phyloP scores from a whole-genome alignment of 2,329 filamentous ascomycete species.

The Byssochlamys sp. region DNA sequence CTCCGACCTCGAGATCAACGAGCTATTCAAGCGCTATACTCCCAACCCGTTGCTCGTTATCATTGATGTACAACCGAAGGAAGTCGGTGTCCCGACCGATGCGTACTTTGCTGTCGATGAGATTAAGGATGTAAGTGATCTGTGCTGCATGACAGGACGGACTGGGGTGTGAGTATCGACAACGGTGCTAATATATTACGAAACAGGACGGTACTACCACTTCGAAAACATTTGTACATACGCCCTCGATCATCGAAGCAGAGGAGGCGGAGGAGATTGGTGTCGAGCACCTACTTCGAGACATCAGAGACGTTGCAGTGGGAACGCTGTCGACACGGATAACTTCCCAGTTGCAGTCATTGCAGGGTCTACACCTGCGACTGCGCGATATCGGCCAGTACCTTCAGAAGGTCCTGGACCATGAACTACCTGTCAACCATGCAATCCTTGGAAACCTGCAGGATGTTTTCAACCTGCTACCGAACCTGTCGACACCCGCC shows the following conservation, averaged over 20 bases:
- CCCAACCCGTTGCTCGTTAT: constrained; percentile 93
- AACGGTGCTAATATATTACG: background rate
- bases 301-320: constrained; percentile 95
- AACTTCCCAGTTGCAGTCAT: constrained; percentile 91
- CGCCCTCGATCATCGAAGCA: constrained; percentile 93
- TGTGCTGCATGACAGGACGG: background rate
- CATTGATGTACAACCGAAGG: constrained; percentile 95
- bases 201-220: constrained; percentile 88
- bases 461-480: constrained; percentile 96
- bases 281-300: constrained; percentile 91
- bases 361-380: constrained; percentile 89
- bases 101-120: constrained; percentile 98
- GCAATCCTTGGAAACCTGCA: constrained; percentile 96
- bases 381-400: constrained; percentile 92
- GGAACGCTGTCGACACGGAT: constrained; percentile 93
- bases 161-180: background rate
- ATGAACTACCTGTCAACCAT: constrained; percentile 89
- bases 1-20: constrained; percentile 97
- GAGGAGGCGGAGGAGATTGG: constrained; percentile 98
- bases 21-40: constrained; percentile 98
- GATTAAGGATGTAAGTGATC: constrained; percentile 80
- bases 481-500: constrained; percentile 79
- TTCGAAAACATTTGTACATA: constrained; percentile 94
- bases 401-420: constrained; percentile 88
- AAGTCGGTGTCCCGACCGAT: constrained; percentile 93